phyloP scores from a whole-genome alignment of 768 basidiomycete species.

The Pisolithus tinctorius region DNA sequence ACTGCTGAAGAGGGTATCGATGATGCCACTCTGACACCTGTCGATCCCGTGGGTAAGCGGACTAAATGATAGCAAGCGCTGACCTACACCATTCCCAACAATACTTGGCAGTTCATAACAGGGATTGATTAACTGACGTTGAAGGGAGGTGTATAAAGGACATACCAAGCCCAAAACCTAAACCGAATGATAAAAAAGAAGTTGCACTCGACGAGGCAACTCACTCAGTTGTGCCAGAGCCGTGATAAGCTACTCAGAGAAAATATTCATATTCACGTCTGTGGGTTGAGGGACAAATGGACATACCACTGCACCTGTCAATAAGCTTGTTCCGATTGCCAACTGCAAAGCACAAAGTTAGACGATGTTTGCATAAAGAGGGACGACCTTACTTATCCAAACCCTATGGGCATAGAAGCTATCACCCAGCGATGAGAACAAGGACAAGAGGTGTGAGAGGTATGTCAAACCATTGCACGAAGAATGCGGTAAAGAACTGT shows the following conservation, averaged over 20 bases:
- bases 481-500: constrained; percentile 13
- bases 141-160: neutral
- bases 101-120: neutral
- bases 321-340: constrained; percentile 11
- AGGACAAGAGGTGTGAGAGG: neutral
- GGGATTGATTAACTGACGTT: neutral
- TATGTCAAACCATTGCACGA: constrained; percentile 13
- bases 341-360: constrained; percentile 5
- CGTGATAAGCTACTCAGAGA: constrained; percentile 1
- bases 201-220: neutral
- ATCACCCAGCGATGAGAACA: neutral
- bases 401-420: constrained; percentile 23
- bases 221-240: constrained; percentile 11
- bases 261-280: neutral
- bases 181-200: too few relatives aligned
- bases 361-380: neutral
- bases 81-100: neutral
- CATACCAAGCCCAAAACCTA: neutral
- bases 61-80: neutral
- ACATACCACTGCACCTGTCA: constrained; percentile 13
- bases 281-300: neutral
- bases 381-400: constrained; percentile 15
- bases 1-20: neutral
- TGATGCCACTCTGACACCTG: neutral
- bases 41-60: neutral